phyloP scores from a whole-genome alignment of 2,329 filamentous ascomycete species.

The Colletotrichum tropicale region DNA sequence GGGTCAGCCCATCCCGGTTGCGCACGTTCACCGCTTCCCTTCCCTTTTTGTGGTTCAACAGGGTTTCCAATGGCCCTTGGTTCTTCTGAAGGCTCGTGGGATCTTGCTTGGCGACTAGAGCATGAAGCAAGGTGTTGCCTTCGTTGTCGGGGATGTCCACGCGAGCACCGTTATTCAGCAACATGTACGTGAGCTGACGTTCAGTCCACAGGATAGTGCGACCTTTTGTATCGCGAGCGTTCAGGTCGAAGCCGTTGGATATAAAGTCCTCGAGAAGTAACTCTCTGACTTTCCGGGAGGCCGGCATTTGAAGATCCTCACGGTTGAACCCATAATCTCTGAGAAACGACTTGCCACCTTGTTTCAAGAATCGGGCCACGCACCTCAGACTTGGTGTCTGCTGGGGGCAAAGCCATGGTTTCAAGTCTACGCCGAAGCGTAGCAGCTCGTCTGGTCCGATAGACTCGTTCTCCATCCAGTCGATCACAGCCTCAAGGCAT shows the following conservation, averaged over 20 bases:
- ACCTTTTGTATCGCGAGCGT: background rate
- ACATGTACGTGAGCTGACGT: background rate
- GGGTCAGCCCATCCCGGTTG: background rate
- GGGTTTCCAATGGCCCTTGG: background rate
- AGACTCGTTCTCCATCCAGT: background rate
- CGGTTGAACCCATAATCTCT: background rate
- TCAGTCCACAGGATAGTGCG: background rate
- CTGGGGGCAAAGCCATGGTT: background rate
- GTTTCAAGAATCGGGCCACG: background rate
- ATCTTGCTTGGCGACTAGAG: accelerated
- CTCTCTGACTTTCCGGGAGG: background rate
- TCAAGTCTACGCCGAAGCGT: accelerated
- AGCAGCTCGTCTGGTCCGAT: background rate
- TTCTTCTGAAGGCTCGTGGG: accelerated
- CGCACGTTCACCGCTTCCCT: background rate
- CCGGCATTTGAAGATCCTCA: background rate
- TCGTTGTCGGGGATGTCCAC: background rate
- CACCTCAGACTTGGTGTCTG: background rate
- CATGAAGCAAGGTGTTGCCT: background rate
- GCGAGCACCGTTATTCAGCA: background rate
- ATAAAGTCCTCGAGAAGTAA: background rate
- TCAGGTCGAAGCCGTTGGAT: background rate
- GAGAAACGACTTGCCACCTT: background rate
- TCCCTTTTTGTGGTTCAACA: background rate
- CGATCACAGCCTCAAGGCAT: background rate